phyloP scores from a whole-genome alignment of 371 early-diverging fungal species.

The Mucor ambiguus region DNA sequence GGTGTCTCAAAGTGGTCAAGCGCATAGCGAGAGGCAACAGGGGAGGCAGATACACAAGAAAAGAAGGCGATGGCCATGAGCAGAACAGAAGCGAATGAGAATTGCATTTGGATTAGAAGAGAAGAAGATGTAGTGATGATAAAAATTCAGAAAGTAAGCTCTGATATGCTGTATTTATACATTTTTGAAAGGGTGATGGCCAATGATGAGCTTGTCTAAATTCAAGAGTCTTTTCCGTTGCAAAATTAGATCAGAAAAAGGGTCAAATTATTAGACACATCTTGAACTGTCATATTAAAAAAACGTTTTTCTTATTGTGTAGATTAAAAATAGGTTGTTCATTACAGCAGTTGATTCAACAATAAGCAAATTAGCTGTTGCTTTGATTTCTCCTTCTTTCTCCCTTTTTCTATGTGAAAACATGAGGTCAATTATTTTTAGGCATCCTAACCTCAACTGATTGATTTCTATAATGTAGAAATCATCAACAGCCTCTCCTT shows the following conservation, averaged over 20 bases:
- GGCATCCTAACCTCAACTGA: background rate
- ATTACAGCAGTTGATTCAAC: background rate
- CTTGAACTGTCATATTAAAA: background rate
- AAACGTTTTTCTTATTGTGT: background rate
- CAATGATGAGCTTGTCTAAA: background rate
- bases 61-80: background rate
- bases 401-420: background rate
- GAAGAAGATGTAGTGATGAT: background rate
- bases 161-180: background rate
- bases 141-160: background rate
- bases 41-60: slow-evolving; percentile 8
- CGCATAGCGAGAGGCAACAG: background rate
- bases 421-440: background rate
- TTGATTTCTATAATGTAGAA: background rate
- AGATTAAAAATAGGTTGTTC: background rate
- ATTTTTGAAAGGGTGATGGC: background rate
- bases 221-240: background rate
- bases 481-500: background rate
- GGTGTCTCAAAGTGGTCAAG: background rate
- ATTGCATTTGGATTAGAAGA: slow-evolving; percentile 10
- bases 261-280: background rate
- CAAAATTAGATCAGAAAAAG: background rate
- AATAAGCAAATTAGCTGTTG: background rate
- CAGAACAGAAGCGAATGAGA: slow-evolving; percentile 13
- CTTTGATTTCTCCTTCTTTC: background rate